phyloP scores from a whole-genome alignment of 2,329 filamentous ascomycete genomes.

The Exserohilum rostratum region DNA sequence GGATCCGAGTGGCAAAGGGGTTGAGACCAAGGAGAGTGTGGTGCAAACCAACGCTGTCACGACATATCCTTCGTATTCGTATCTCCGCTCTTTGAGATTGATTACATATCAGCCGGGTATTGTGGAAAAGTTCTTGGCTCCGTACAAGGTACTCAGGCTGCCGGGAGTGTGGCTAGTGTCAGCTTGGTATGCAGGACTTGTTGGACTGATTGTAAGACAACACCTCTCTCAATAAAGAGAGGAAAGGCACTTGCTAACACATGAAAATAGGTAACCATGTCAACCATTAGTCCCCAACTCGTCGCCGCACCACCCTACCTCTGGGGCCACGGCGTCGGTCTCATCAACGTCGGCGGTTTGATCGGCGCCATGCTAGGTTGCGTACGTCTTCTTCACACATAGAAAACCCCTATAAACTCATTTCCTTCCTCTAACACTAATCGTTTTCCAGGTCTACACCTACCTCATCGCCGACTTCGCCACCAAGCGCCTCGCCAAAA shows the following conservation, averaged over 20 bases:
- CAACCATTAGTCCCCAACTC: conserved; percentile 47
- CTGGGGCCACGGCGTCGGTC: conserved; percentile 49
- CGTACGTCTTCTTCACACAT: conserved; percentile 9
- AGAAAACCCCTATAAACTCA: no score
- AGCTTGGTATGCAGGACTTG: conserved; percentile 51
- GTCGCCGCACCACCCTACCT: conserved; percentile 50
- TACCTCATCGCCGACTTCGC: conserved; percentile 48
- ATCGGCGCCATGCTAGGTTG: conserved; percentile 47
- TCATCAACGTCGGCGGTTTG: conserved; percentile 49
- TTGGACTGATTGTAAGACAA: conserved; percentile 46
- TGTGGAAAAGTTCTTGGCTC: conserved; percentile 43
- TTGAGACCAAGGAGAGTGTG: conserved; percentile 27
- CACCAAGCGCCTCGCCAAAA: conserved; percentile 46
- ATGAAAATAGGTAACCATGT: conserved; percentile 27
- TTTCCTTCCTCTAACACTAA: not conserved
- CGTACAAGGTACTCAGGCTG: conserved; percentile 46
- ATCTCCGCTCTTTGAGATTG: conserved; percentile 45
- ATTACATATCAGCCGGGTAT: conserved; percentile 46
- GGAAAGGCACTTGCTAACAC: not conserved
- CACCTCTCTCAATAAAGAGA: no score
- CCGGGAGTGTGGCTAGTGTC: conserved; percentile 53
- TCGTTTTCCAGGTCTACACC: conserved; percentile 31
- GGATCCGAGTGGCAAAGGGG: conserved; percentile 19
- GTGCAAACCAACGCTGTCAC: conserved; percentile 10
- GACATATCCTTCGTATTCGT: conserved; percentile 38